Base-by-base conservation (phyloP, 306 rosid species). In the Vigna angularis region DNA sequence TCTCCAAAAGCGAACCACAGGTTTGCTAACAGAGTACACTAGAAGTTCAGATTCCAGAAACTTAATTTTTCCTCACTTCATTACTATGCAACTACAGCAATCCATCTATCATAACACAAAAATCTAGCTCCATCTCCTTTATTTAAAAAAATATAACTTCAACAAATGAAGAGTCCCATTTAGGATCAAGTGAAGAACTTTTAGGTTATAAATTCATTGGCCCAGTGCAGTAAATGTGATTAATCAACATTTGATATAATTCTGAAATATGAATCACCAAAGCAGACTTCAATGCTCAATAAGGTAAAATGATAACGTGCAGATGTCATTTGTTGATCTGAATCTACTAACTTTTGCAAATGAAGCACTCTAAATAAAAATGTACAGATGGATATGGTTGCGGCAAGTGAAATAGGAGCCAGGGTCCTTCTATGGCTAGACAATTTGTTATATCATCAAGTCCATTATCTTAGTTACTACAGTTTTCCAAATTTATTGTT, bases 401-500 rank as follows among this genome's bases (percentile, higher is more conserved):
- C 20, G 15, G 8, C 7, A 0, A 53, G 48, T 36, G 79, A 58
- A 47, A 70, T 32, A 71, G 11, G 76, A 70, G 30, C 17, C 66
- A 10, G 10, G 7, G 47, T 65, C 28, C 68, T 65, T 1, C 6
- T 47, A 40, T 65, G 32, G 40, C 55, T 12, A 4, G 24, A 67
- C 9, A 34, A 38, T 63, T 53, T 45, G 52, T 26, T 45, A 57
- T 48, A 36, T 53, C 64, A 15, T 53, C 64, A 15, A 75, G 38
- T 50, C 71, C 20, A 75, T 38, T 55, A 55, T 52, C 40, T 57
- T 45, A 65, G 44, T 18, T 56, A 68, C 28, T 59, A 65, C 22
- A 55, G 24, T n/a, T 73, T 62, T 70, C 34, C 66, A 59, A 70
- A 72, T 58, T 65, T 53, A 52, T 42, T 20, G 40, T 70, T 57